Evolutionary conservation across 148 eudicot species (phyloP).

Genomic region (Suaeda aralocaspica): DNA sequence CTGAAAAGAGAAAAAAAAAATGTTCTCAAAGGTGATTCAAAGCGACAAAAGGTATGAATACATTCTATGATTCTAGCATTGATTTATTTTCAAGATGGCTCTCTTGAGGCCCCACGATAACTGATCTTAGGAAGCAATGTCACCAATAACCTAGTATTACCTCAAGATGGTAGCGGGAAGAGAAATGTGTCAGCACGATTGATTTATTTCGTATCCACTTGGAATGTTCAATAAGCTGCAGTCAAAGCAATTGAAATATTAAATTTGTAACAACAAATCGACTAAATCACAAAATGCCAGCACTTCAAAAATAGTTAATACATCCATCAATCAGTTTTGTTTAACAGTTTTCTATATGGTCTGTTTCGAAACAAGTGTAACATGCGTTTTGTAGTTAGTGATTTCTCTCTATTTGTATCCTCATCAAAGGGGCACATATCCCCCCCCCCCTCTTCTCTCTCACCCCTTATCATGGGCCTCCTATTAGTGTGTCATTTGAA

Average conservation of each 20-base stretch:
- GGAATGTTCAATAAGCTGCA: conserved; percentile 80
- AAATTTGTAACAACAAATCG: background rate
- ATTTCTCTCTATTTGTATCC: too few species aligned
- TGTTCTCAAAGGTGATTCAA: background rate
- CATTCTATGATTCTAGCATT: background rate
- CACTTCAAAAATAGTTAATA: background rate
- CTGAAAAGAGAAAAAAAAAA: conserved; percentile 28
- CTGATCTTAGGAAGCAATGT: background rate
- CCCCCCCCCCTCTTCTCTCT: too few species aligned
- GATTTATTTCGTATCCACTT: conserved; percentile 84
- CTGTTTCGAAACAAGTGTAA: background rate
- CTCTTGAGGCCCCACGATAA: background rate
- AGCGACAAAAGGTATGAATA: background rate
- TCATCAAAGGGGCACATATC: too few species aligned
- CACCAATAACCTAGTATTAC: conserved; percentile 30
- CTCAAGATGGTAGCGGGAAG: conserved; percentile 85
- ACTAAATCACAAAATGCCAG: background rate
- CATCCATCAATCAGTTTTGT: background rate
- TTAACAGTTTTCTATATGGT: too few species aligned
- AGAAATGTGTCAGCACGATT: conserved; percentile 77
- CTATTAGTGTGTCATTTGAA: too few species aligned
- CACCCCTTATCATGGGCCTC: too few species aligned
- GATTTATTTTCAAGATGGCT: background rate
- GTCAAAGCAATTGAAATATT: conserved; percentile 6
- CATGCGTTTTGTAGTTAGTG: background rate